phyloP scores from a whole-genome alignment of 768 basidiomycete genomes.

The Hygrocybe coccinea region DNA sequence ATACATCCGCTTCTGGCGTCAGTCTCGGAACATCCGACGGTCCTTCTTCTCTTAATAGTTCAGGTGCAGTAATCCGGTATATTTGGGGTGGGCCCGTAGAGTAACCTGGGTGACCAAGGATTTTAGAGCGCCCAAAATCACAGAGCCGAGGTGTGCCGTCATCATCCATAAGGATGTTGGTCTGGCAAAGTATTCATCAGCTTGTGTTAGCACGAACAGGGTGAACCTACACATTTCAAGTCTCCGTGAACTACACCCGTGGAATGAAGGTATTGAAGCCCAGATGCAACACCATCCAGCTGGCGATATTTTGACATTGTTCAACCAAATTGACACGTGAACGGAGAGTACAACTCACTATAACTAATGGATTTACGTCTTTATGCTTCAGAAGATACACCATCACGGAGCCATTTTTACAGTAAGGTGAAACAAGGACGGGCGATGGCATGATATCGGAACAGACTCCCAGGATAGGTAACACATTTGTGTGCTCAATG shows the following conservation, averaged over 20 bases:
- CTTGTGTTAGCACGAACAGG: background rate
- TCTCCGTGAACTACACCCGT: slow-evolving; percentile 27
- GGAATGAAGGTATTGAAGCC: slow-evolving; percentile 22
- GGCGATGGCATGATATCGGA: slow-evolving; percentile 17
- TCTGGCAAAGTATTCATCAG: background rate
- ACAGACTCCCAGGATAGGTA: slow-evolving; percentile 26
- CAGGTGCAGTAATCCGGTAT: slow-evolving; percentile 1
- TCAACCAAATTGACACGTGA: background rate
- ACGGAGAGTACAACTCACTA: background rate
- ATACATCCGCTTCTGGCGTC: slow-evolving; percentile 12
- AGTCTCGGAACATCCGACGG: background rate
- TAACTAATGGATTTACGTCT: background rate
- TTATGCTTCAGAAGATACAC: background rate
- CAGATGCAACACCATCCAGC: slow-evolving; percentile 16
- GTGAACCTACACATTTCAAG: slow-evolving; percentile 19
- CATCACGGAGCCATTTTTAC: background rate
- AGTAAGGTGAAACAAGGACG: slow-evolving; percentile 20
- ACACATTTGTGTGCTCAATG: slow-evolving; percentile 23
- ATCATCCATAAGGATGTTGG: slow-evolving; percentile 23
- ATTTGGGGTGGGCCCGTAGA: background rate
- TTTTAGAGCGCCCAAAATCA: slow-evolving; percentile 23
- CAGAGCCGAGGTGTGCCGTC: slow-evolving; percentile 18
- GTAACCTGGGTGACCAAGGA: background rate
- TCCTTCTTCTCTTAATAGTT: background rate
- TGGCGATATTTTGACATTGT: slow-evolving; percentile 11